Evolutionary conservation across 495 filamentous ascomycete species (phyloP).

Genomic region (Cercophora sp.): DNA sequence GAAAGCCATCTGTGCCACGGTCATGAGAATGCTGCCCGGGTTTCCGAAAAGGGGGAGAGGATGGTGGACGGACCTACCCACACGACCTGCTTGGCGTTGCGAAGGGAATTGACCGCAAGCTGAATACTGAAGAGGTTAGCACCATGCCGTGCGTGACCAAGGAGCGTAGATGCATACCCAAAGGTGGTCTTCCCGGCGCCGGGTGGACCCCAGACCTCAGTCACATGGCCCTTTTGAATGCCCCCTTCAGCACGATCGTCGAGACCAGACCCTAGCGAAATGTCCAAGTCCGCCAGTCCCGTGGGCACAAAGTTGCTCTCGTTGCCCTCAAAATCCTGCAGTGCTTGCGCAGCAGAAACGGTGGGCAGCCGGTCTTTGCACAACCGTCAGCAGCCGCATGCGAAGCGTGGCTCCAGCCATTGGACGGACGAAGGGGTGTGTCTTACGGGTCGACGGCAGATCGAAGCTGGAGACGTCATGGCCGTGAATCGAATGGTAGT

Average conservation of each 20-base stretch:
- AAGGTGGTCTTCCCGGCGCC: conserved; percentile 84
- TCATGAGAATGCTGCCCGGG: conserved; percentile 9
- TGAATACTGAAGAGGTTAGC: conserved; percentile 54
- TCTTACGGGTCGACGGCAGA: conserved; percentile 29
- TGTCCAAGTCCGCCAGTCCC: conserved; percentile 60
- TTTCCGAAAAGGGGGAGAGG: conserved; percentile 6
- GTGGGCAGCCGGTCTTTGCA: conserved; percentile 74
- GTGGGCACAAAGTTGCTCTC: conserved; percentile 58
- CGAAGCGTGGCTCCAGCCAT: neutral
- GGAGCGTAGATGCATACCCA: conserved; percentile 49
- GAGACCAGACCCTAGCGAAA: conserved; percentile 22
- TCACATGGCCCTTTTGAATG: conserved; percentile 71
- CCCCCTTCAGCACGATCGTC: conserved; percentile 35
- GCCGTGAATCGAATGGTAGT: conserved; percentile 43
- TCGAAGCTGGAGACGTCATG: conserved; percentile 47
- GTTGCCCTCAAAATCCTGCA: conserved; percentile 54
- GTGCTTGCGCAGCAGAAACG: conserved; percentile 79
- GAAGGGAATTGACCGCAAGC: conserved; percentile 59
- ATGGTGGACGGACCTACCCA: conserved; percentile 72
- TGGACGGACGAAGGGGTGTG: neutral
- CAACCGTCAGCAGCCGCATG: neutral
- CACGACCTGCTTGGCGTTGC: conserved; percentile 60
- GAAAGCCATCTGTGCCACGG: conserved; percentile 29
- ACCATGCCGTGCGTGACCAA: neutral
- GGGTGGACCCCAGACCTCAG: conserved; percentile 84